Evolutionary conservation across 2,329 filamentous ascomycete genomes (phyloP).

Genomic region (Helicocarpus griseus): DNA sequence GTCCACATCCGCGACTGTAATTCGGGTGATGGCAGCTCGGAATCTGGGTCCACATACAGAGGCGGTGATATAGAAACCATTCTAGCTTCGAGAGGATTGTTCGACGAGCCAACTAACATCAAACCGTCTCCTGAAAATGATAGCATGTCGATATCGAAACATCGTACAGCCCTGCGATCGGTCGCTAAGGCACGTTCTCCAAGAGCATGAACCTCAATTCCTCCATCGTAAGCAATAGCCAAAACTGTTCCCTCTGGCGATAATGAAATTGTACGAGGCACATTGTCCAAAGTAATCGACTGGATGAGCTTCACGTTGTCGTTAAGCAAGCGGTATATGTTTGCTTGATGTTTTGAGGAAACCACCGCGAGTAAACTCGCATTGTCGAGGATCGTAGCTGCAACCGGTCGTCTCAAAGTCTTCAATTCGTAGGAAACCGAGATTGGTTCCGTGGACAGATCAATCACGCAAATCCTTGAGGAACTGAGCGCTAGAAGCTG

Average conservation of each 20-base stretch:
- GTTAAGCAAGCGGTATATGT: slow-evolving; percentile 65
- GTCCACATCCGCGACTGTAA: slow-evolving; percentile 71
- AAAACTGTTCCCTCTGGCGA: slow-evolving; percentile 74
- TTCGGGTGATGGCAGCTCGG: slow-evolving; percentile 44
- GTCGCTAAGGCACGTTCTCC: slow-evolving; percentile 53
- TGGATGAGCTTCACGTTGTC: slow-evolving; percentile 60
- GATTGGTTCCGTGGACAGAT: slow-evolving; percentile 51
- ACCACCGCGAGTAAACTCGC: slow-evolving; percentile 67
- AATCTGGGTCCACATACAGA: slow-evolving; percentile 55
- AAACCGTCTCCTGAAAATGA: slow-evolving; percentile 70
- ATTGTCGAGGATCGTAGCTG: slow-evolving; percentile 70
- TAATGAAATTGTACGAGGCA: slow-evolving; percentile 66
- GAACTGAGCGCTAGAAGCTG: slow-evolving; percentile 75
- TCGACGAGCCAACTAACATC: slow-evolving; percentile 66
- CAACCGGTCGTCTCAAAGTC: slow-evolving; percentile 63
- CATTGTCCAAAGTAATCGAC: slow-evolving; percentile 67
- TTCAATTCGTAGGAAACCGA: slow-evolving; percentile 68
- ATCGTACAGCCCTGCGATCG: slow-evolving; percentile 67
- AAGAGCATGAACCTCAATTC: slow-evolving; percentile 78
- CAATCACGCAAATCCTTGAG: slow-evolving; percentile 70
- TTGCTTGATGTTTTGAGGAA: slow-evolving; percentile 72
- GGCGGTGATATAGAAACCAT: slow-evolving; percentile 71
- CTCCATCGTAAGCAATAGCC: slow-evolving; percentile 74
- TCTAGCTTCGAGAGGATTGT: slow-evolving; percentile 53
- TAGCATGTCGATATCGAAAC: slow-evolving; percentile 62